Evolutionary conservation across 2,329 filamentous ascomycete species (phyloP), one percentile per base, ranked within the genome.

Genomic region (Clonostachys rosea): DNA sequence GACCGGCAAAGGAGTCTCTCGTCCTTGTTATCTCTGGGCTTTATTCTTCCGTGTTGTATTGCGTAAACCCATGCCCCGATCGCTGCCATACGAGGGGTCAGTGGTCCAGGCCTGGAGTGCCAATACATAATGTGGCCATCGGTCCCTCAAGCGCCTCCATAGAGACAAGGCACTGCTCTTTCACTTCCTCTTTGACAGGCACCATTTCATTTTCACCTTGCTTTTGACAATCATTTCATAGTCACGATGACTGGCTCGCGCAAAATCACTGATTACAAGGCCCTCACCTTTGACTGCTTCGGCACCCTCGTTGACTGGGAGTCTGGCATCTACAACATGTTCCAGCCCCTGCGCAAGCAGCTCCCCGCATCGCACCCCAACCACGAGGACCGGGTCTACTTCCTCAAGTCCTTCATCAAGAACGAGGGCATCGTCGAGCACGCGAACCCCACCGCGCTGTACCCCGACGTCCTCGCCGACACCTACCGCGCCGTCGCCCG

Each of bases 281-380:
- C 63, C 49, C 78, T 89, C 44, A 83, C 81, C 57, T 90, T 91
- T 66, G 87, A 92, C 66, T 83, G 87, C 69, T 91, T 88, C 63
- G 87, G 87, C 62, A 92, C 88, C 0, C 75, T 91, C 5, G 80
- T 91, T 50, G 86, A 91, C 70, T 90, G 86, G 86, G 84, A 90
- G 62, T 61, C 69, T n/a, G 86, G 86, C 49, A 76, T 89, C 48
- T 64, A 76, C 45, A 53, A 64, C 3, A 72, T 76, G 4, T 71
- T 90, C 2, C 56, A 63, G 20, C 72, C 78, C 1, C 58, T 79
- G 7, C 63, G 74, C 46, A 57, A 71, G 37, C 64, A 60, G n/a
- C 65, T 76, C 0, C 65, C 70, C 0, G 30, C 61, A 4, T 51
- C 59, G 6, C 65, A 75, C 53, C 58, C 65, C 1, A 58, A 66